Conservation (phyloP, 2,329 filamentous ascomycete genomes). For the Trichoderma lentiforme region DNA sequence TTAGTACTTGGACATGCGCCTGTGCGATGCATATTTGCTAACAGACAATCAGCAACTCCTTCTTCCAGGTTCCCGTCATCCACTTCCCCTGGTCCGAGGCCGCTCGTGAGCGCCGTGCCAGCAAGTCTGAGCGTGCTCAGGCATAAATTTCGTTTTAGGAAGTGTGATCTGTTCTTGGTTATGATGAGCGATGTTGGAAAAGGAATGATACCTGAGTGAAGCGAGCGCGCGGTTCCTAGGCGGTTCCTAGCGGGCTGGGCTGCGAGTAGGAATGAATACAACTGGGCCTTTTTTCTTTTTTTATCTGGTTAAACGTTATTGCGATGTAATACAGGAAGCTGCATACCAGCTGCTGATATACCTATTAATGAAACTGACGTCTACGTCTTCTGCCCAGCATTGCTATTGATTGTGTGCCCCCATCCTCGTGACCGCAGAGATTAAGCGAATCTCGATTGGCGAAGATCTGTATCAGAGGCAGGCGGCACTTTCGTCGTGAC, state of each 20-base stretch:
- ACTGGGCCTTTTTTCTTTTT: constrained; percentile 4
- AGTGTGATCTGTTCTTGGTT: background rate
- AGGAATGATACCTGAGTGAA: constrained; percentile 15
- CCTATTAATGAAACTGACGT: constrained; percentile 15
- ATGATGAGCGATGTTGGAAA: constrained; percentile 14
- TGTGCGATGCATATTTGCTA: constrained; percentile 25
- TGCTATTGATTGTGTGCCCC: background rate
- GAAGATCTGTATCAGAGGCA: background rate
- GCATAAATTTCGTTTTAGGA: constrained; percentile 13
- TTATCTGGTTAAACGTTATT: constrained; percentile 9
- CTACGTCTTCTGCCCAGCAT: constrained; percentile 3
- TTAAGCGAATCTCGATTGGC: background rate
- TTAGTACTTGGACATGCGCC: constrained; percentile 34
- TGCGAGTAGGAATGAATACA: background rate
- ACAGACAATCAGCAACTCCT: constrained; percentile 62
- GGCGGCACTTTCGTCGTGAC: background rate
- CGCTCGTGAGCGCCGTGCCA: constrained; percentile 57
- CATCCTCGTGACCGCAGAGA: background rate
- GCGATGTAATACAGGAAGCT: constrained; percentile 11
- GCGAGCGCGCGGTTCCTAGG: constrained; percentile 2
- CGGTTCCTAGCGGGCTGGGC: constrained; percentile 10
- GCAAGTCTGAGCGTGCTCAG: constrained; percentile 37
- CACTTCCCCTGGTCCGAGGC: constrained; percentile 94
- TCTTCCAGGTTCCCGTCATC: constrained; percentile 88
- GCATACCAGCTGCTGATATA: constrained; percentile 1